Percentiles rank a stretch among this genome's conserved stretches.
Evolutionary conservation across 2,329 filamentous ascomycete genomes (phyloP).

Genomic region (Xylariaceae sp.): DNA sequence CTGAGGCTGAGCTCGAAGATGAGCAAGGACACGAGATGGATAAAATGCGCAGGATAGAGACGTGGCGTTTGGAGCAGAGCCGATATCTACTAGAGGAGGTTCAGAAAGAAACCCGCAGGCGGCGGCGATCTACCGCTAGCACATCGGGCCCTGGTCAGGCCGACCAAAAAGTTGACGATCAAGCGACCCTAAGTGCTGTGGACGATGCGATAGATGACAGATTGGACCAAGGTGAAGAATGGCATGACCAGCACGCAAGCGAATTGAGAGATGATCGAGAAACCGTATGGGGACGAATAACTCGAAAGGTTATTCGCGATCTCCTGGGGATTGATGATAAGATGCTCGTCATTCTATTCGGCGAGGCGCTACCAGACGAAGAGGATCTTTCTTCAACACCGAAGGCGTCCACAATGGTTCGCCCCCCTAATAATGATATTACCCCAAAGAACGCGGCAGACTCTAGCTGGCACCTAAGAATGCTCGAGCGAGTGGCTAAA

Average conservation of each 20-base stretch:
- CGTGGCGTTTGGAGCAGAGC: slow-evolving; percentile 90
- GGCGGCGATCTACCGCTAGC: slow-evolving; percentile 44
- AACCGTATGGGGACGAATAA: slow-evolving; percentile 75
- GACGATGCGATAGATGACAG: slow-evolving; percentile 33
- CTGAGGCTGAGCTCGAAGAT: slow-evolving; percentile 47
- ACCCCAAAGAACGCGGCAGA: slow-evolving; percentile 31
- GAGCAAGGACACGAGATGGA: slow-evolving; percentile 62
- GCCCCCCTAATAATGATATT: slow-evolving; percentile 18
- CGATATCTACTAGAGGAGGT: slow-evolving; percentile 81
- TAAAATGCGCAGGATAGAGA: slow-evolving; percentile 78
- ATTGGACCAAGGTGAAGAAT: slow-evolving; percentile 36
- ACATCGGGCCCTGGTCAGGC: slow-evolving; percentile 9
- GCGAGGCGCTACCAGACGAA: slow-evolving; percentile 64
- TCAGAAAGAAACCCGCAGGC: slow-evolving; percentile 71
- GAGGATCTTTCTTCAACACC: slow-evolving; percentile 45
- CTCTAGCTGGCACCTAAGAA: slow-evolving; percentile 66
- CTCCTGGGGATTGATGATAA: slow-evolving; percentile 87
- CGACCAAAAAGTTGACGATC: slow-evolving; percentile 29
- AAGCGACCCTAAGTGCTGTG: slow-evolving; percentile 22
- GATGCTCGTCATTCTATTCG: slow-evolving; percentile 79
- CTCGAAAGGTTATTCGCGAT: slow-evolving; percentile 80
- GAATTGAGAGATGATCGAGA: slow-evolving; percentile 47
- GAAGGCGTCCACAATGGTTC: slow-evolving; percentile 34
- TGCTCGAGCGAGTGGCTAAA: slow-evolving; percentile 78
- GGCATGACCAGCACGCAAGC: slow-evolving; percentile 48